A percentile compares a stretch with the other conserved stretches of the same genome.
Evolutionary conservation across 441 rosid species (phyloP).

Genomic region (Adansonia rubrostipa): DNA sequence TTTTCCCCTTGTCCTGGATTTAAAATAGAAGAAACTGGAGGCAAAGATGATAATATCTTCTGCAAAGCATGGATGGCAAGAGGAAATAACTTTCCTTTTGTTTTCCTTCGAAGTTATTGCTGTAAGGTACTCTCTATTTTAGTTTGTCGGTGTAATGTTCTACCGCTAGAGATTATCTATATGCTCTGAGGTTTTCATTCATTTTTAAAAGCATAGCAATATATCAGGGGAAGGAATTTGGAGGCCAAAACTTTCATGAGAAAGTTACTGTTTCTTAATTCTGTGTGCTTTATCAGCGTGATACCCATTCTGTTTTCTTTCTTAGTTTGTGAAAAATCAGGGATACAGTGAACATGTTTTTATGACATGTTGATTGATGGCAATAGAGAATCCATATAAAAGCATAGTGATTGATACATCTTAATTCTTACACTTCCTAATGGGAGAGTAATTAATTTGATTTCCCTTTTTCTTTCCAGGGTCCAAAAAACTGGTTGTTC

Average conservation of each 20-base stretch:
- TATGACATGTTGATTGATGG: background rate
- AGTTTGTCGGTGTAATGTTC: background rate
- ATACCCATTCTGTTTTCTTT: background rate
- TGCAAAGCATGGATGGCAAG: background rate
- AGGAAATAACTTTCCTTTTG: background rate
- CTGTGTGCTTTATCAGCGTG: background rate
- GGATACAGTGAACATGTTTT: background rate
- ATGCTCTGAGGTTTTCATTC: background rate
- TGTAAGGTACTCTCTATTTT: background rate
- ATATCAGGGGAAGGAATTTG: background rate
- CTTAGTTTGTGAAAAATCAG: background rate
- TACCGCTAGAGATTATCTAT: background rate
- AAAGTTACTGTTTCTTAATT: background rate
- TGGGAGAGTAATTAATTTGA: constrained; percentile 18
- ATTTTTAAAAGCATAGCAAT: background rate
- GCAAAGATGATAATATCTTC: background rate
- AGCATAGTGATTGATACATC: background rate
- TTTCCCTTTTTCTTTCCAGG: constrained; percentile 45
- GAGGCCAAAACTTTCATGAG: background rate
- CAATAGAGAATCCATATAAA: background rate
- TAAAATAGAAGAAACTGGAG: background rate
- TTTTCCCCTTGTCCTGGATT: background rate
- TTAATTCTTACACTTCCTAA: background rate
- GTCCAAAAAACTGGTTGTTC: constrained; percentile 47
- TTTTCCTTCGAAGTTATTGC: background rate